Base-by-base conservation (phyloP, 2,329 filamentous ascomycete genomes). In the Coniochaeta prunicola region DNA sequence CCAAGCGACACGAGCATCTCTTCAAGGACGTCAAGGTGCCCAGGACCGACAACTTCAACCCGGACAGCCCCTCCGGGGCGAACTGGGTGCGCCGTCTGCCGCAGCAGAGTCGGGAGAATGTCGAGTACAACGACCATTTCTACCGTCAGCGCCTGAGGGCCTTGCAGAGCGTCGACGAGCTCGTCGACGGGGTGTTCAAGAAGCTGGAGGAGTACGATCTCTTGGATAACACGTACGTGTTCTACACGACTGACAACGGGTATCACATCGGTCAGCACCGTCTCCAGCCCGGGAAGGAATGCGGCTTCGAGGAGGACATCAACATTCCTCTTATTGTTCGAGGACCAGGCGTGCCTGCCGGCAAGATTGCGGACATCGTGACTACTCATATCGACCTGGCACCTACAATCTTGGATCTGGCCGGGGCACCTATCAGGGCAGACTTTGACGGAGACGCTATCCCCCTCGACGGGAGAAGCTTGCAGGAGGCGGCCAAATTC, bases 31-130 rank as follows among this genome's bases (percentile, higher is more conserved):
- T 76, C 4, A 80, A 76, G 31, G 80, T 90, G 0, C 87, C 88
- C 0, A 74, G 87, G n/a, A 85, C 78, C 0, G 72, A 76, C 0
- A 82, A 86, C 65, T 90, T 90, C 73, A 90, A 91, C 66, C 85
- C 86, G 0, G 75, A 81, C 17, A 62, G 71, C 63, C 71, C 76
- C 4, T 73, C 72, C 17, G 76, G 77, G 8, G 77, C 73, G 1
- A 75, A 69, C 56, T 81, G 78, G 77, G 67, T 80, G 21, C 69
- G 72, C n/a, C 62, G 68, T 8, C 68, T 79, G 2, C 67, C 67
- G 0, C 68, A 70, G 57, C 72, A 76, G 15, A 72, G 68, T 19
- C 64, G 67, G 4, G 69, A 71, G 6, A 68, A 70, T 7, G 65
- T 77, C 31, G 71, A 70, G 1, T 81, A 80, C 64, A 74, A 79